Evolutionary conservation across 2,329 filamentous ascomycete genomes (phyloP).

Genomic region (Claviceps digitariae): DNA sequence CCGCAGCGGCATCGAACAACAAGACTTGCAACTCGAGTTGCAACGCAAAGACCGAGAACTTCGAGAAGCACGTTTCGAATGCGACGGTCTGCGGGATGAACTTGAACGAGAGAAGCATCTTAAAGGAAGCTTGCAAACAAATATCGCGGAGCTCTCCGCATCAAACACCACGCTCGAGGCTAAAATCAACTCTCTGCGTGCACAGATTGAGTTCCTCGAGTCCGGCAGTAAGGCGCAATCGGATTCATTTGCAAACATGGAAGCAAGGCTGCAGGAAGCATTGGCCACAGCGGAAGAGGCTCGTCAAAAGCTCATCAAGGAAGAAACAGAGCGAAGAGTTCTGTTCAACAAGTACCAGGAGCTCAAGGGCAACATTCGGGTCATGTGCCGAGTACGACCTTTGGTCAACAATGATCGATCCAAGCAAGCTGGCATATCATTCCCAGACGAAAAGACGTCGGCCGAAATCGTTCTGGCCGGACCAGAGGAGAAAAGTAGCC

Average conservation of each 20-base stretch:
- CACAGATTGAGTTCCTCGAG: constrained; percentile 79
- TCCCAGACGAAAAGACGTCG: constrained; percentile 71
- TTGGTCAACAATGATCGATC: constrained; percentile 45
- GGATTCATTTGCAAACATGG: constrained; percentile 69
- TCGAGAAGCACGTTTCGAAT: constrained; percentile 29
- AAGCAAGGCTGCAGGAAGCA: constrained; percentile 67
- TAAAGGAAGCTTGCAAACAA: constrained; percentile 38
- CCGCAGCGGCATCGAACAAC: constrained; percentile 36
- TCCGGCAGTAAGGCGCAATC: constrained; percentile 84
- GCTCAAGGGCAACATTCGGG: constrained; percentile 93
- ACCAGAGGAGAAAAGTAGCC: constrained; percentile 68
- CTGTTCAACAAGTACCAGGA: constrained; percentile 98
- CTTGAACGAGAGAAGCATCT: constrained; percentile 50
- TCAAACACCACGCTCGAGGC: constrained; percentile 58
- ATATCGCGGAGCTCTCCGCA: constrained; percentile 43
- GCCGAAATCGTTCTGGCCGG: constrained; percentile 78
- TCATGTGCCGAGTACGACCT: constrained; percentile 92
- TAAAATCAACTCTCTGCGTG: constrained; percentile 60
- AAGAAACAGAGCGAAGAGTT: constrained; percentile 80
- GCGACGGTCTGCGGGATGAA: constrained; percentile 33
- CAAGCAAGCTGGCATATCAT: constrained; percentile 59
- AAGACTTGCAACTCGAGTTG: constrained; percentile 33
- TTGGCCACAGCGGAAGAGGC: constrained; percentile 54
- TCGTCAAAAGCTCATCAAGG: constrained; percentile 72
- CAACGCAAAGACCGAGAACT: constrained; percentile 42